Percentiles rank a stretch among this genome's conserved stretches.
These are phyloP conservation scores for Teunomyces barrocoloradensis DNA, from an alignment of 805 yeast species.

Conservation along the genomic window DNA sequence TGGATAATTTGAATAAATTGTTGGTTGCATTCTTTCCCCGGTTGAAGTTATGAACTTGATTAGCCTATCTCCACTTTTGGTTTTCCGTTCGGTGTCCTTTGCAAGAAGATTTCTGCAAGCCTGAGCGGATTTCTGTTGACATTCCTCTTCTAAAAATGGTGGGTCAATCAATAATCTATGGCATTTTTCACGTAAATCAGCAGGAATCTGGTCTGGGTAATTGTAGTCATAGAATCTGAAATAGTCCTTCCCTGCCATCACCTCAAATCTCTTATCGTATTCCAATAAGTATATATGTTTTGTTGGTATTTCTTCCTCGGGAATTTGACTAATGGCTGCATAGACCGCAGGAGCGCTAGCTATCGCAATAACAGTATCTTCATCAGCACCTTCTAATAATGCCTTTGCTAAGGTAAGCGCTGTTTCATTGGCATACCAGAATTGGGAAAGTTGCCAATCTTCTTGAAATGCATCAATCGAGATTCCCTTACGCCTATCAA, in stretches of 20 bases:
- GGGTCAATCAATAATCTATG: constrained; percentile 82
- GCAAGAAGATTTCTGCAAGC: constrained; percentile 58
- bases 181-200: constrained; percentile 54
- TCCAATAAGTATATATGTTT: constrained; percentile 73
- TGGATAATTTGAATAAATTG: constrained; percentile 63
- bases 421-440: constrained; percentile 81
- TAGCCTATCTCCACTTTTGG: constrained; percentile 38
- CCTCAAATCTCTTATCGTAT: constrained; percentile 71
- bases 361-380: constrained; percentile 66
- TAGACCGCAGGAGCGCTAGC: constrained; percentile 91
- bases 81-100: constrained; percentile 34
- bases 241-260: constrained; percentile 64
- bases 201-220: constrained; percentile 61
- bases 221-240: constrained; percentile 77
- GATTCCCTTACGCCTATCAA: constrained; percentile 30
- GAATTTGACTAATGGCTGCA: constrained; percentile 68
- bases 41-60: constrained; percentile 72
- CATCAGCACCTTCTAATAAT: constrained; percentile 72
- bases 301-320: constrained; percentile 55
- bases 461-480: constrained; percentile 78
- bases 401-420: constrained; percentile 69
- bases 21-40: constrained; percentile 79
- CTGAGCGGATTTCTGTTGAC: constrained; percentile 62
- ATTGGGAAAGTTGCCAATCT: constrained; percentile 93
- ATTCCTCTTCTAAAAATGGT: constrained; percentile 78